Evolutionary conservation across 1,284 basidiomycete genomes (phyloP).

Genomic region (Entoloma clypeatum): DNA sequence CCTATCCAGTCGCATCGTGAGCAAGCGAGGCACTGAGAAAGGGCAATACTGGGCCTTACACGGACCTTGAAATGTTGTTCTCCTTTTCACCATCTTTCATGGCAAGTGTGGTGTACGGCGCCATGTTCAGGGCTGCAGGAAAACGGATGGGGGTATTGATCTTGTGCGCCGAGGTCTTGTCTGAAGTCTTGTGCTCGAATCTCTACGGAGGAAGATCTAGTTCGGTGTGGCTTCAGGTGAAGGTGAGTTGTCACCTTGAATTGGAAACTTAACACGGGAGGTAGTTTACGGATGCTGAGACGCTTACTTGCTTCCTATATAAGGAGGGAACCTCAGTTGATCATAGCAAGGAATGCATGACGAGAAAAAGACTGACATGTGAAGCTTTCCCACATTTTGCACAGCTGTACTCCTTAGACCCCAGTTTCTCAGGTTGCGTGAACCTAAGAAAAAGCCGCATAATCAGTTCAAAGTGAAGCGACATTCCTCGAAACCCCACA

Average conservation of each 20-base stretch:
- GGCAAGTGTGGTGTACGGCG: constrained; percentile 72
- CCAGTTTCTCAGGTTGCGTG: constrained; percentile 74
- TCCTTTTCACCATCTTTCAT: constrained; percentile 51
- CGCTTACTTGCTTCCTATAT: constrained; percentile 80
- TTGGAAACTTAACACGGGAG: constrained; percentile 91
- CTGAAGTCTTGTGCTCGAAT: constrained; percentile 83
- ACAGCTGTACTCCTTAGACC: constrained; percentile 70
- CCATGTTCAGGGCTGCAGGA: constrained; percentile 84
- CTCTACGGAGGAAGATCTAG: constrained; percentile 49
- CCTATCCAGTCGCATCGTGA: constrained; percentile 19
- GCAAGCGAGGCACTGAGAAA: constrained; percentile 4
- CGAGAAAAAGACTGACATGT: constrained; percentile 37
- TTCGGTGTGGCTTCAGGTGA: background rate
- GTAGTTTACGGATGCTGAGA: constrained; percentile 80
- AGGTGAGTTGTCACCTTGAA: constrained; percentile 68
- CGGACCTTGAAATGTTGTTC: constrained; percentile 26
- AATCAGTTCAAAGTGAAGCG: constrained; percentile 5
- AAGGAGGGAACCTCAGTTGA: constrained; percentile 3
- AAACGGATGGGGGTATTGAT: constrained; percentile 84
- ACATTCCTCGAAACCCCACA: constrained; percentile 5
- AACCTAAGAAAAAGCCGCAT: constrained; percentile 43
- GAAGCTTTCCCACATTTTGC: constrained; percentile 66
- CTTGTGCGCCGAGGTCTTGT: constrained; percentile 74
- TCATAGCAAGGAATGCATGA: background rate
- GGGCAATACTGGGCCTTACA: constrained; percentile 30